These are phyloP conservation scores for Colletotrichum sidae DNA, from an alignment of 2,329 filamentous ascomycete genomes.

Conservation along the genomic window DNA sequence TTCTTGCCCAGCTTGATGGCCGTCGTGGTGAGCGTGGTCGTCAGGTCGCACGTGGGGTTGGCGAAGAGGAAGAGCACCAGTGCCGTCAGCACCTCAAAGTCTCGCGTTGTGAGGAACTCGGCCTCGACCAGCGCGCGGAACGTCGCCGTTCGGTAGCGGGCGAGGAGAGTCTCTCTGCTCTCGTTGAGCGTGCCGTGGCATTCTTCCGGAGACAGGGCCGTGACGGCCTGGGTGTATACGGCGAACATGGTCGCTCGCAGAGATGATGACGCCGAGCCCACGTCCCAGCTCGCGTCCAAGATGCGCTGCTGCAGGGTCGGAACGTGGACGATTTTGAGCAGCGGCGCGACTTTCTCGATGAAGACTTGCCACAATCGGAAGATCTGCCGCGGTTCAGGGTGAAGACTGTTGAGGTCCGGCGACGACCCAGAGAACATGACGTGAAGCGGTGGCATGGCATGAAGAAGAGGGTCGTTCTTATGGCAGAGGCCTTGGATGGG, in stretches of 20 bases:
- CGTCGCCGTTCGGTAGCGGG: slow-evolving; percentile 41
- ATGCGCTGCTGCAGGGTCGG: slow-evolving; percentile 47
- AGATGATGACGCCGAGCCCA: slow-evolving; percentile 28
- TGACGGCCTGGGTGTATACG: slow-evolving; percentile 44
- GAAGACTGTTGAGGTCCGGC: slow-evolving; percentile 22
- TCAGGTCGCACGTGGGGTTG: slow-evolving; percentile 44
- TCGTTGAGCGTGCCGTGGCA: slow-evolving; percentile 38
- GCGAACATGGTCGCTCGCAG: slow-evolving; percentile 44
- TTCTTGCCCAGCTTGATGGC: slow-evolving; percentile 43
- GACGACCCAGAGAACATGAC: slow-evolving; percentile 6
- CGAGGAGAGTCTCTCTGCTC: slow-evolving; percentile 33
- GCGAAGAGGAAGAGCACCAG: slow-evolving; percentile 45
- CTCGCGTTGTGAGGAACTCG: slow-evolving; percentile 43
- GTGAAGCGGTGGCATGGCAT: slow-evolving; percentile 32
- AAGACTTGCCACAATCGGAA: slow-evolving; percentile 48
- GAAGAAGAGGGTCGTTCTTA: slow-evolving; percentile 40
- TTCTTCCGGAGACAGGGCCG: slow-evolving; percentile 36
- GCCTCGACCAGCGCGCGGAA: slow-evolving; percentile 42
- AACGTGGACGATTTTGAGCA: slow-evolving; percentile 47
- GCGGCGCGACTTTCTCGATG: slow-evolving; percentile 47
- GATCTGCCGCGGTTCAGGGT: slow-evolving; percentile 47
- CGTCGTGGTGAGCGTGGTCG: slow-evolving; percentile 40
- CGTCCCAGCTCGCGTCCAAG: slow-evolving; percentile 45
- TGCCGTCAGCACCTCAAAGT: slow-evolving; percentile 46
- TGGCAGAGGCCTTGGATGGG: slow-evolving; percentile 38